Percentiles rank a stretch among this genome's conserved stretches.
phyloP scores from a whole-genome alignment of 2,329 filamentous ascomycete species.

The Penicillium sp. region DNA sequence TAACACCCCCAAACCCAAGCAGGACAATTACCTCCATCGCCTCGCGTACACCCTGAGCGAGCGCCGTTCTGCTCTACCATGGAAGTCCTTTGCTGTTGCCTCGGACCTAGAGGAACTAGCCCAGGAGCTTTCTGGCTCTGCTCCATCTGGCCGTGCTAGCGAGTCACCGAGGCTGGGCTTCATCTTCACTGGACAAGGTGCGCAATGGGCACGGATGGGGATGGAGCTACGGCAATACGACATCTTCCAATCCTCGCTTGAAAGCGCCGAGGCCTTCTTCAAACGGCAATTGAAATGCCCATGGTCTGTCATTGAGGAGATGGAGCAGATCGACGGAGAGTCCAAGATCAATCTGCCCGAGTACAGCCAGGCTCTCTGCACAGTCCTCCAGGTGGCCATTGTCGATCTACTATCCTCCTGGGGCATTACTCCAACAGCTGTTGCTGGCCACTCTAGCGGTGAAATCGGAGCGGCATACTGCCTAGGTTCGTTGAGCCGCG shows the following conservation, averaged over 20 bases:
- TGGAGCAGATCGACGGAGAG: slow-evolving; percentile 22
- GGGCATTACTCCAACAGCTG: slow-evolving; percentile 5
- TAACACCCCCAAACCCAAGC: too few species aligned
- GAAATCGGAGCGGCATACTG: slow-evolving; percentile 19
- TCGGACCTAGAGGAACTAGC: neutral
- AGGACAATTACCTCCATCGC: neutral
- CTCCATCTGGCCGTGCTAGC: neutral
- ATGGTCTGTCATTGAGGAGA: slow-evolving; percentile 19
- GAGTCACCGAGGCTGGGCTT: neutral
- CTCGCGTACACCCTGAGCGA: slow-evolving; percentile 12
- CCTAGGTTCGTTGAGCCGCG: slow-evolving; percentile 5
- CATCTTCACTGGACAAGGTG: slow-evolving; percentile 18
- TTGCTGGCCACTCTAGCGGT: slow-evolving; percentile 17
- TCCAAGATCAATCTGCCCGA: slow-evolving; percentile 8
- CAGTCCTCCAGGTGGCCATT: slow-evolving; percentile 12
- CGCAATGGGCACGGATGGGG: slow-evolving; percentile 29
- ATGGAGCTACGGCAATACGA: slow-evolving; percentile 26
- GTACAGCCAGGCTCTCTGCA: slow-evolving; percentile 14
- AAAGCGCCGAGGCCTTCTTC: slow-evolving; percentile 19
- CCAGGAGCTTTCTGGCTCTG: neutral
- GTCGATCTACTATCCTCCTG: slow-evolving; percentile 14
- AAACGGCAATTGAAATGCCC: slow-evolving; percentile 12
- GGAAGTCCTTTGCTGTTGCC: slow-evolving; percentile 6
- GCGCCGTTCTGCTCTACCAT: slow-evolving; percentile 3
- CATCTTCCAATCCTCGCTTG: slow-evolving; percentile 18